Evolutionary conservation across 2,329 filamentous ascomycete genomes (phyloP).

Genomic region (Diaporthe eres): DNA sequence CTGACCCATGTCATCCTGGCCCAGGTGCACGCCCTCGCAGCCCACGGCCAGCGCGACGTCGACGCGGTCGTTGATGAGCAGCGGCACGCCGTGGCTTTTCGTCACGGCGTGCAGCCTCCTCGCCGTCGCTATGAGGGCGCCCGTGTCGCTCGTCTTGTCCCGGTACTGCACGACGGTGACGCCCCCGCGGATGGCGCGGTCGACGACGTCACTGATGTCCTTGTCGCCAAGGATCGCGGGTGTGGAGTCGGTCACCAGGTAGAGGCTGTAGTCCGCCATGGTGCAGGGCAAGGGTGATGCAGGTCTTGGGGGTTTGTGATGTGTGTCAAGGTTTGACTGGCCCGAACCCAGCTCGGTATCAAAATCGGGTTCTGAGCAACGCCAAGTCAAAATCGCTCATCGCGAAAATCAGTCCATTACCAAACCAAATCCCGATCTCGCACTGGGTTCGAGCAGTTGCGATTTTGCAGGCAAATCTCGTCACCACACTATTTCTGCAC

Average conservation of each 20-base stretch:
- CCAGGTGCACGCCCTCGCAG: constrained; percentile 93
- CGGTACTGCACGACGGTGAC: constrained; percentile 91
- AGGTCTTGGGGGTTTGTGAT: background rate
- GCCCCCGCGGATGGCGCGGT: constrained; percentile 82
- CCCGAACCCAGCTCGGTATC: background rate
- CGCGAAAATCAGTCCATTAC: constrained; percentile 18
- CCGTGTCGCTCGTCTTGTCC: constrained; percentile 87
- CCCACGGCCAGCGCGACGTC: constrained; percentile 89
- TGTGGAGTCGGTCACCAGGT: constrained; percentile 96
- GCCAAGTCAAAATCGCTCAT: constrained; percentile 27
- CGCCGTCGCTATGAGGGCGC: constrained; percentile 78
- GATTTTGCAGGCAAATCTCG: background rate
- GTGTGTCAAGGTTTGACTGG: background rate
- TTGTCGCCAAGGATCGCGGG: constrained; percentile 81
- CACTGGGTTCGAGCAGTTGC: background rate
- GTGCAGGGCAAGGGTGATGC: background rate
- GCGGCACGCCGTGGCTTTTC: constrained; percentile 76
- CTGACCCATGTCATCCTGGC: constrained; percentile 91
- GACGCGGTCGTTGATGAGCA: constrained; percentile 93
- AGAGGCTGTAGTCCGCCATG: constrained; percentile 81
- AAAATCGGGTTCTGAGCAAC: background rate
- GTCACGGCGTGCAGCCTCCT: constrained; percentile 80
- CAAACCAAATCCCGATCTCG: constrained; percentile 24
- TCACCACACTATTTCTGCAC: background rate
- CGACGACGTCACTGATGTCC: constrained; percentile 81